Conservation (phyloP, 805 yeast species). For the Phaffomyces opuntiae region DNA sequence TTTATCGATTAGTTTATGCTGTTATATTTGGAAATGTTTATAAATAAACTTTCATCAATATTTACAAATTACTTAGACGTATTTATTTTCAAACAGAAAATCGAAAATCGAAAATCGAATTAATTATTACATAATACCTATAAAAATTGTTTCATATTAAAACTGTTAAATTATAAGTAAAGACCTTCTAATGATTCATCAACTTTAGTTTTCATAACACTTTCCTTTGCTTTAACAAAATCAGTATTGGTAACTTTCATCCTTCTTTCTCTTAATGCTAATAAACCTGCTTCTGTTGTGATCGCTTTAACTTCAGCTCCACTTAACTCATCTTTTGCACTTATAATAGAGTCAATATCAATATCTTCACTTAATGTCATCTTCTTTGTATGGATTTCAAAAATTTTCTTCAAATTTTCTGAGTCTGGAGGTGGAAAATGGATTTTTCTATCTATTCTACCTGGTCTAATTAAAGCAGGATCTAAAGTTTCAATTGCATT, state of each 20-base stretch:
- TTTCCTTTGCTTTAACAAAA: conserved; percentile 87
- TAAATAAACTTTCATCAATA: background rate
- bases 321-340: conserved; percentile 86
- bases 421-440: conserved; percentile 95
- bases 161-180: conserved; percentile 33
- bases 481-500: conserved; percentile 90
- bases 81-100: background rate
- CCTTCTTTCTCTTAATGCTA: conserved; percentile 93
- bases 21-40: background rate
- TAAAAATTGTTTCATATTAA: background rate
- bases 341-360: conserved; percentile 81
- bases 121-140: background rate
- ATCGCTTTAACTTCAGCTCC: conserved; percentile 98
- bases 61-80: too few species aligned
- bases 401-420: conserved; percentile 85
- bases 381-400: conserved; percentile 85
- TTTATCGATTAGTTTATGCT: background rate
- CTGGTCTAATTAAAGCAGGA: conserved; percentile 95
- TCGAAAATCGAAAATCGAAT: too few species aligned
- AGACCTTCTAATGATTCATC: conserved; percentile 95
- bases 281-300: conserved; percentile 94
- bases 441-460: conserved; percentile 93
- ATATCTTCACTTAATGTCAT: conserved; percentile 89
- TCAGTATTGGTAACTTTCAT: conserved; percentile 96
- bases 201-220: conserved; percentile 92